Evolutionary conservation across 306 rosid genomes (phyloP).

Genomic region (Dalbergia oliveri): DNA sequence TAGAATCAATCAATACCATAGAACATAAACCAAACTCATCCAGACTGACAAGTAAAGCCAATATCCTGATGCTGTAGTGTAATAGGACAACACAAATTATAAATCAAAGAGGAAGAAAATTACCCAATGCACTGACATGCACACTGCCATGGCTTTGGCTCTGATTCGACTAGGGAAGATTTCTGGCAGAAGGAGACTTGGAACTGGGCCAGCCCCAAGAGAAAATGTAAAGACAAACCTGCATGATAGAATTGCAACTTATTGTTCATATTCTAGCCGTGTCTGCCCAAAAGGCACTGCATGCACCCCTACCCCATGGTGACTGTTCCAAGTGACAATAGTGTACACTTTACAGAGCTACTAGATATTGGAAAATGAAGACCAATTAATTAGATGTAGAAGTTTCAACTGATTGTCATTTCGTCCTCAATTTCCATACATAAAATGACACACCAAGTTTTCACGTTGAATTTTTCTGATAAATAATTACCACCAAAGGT

Average conservation of each 20-base stretch:
- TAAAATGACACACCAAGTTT: neutral
- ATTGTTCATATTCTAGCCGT: conserved; percentile 32
- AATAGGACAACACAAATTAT: conserved; percentile 16
- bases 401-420: neutral
- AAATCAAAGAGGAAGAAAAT: conserved; percentile 34
- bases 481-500: conserved; percentile 28
- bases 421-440: conserved; percentile 10
- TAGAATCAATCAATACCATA: conserved; percentile 17
- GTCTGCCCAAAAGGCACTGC: conserved; percentile 26
- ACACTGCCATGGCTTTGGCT: conserved; percentile 95
- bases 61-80: neutral
- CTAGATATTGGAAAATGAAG: conserved; percentile 3
- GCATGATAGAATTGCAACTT: conserved; percentile 46
- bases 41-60: conserved; percentile 6
- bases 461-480: conserved; percentile 5
- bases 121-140: conserved; percentile 99
- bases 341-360: conserved; percentile 22
- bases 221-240: conserved; percentile 95
- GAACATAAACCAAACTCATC: neutral
- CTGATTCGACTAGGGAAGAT: conserved; percentile 89
- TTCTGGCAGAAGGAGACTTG: conserved; percentile 93
- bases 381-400: neutral
- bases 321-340: conserved; percentile 15
- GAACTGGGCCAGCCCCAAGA: conserved; percentile 99
- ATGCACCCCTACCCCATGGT: conserved; percentile 10